Evolutionary conservation across 2,329 filamentous ascomycete species (phyloP), one percentile per base, ranked within the genome.

Genomic region (Chaetomiaceae sp.): DNA sequence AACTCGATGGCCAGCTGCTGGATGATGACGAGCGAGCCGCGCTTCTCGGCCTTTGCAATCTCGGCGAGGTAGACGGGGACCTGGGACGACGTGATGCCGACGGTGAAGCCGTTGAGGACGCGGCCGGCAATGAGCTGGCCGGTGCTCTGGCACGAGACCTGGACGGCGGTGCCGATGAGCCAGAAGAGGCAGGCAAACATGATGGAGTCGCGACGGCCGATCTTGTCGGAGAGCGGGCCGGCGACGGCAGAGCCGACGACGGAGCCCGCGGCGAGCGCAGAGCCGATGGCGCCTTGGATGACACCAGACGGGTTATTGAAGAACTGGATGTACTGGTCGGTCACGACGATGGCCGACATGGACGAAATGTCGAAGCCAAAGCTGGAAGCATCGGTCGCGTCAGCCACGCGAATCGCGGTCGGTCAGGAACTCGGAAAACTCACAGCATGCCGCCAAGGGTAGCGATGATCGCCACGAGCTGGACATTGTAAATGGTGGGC

Each of bases 1-100:
- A 77, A 87, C 59, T 87, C 87, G 56, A 91, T 89, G 23, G 85
- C 84, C 75, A 85, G 86, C 67, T 90, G 87, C 66, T 90, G 86
- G 39, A 82, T 79, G 48, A 85, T 83, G 15, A 91, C 84, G 31
- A 91, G 75, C 39, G 83, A 78, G 15, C 85, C 85, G 57, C 85
- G 78, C 57, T 70, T 75, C 33, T 68, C 62, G 1, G 78, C 76
- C 43, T 80, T 79, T 17, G 84, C 81, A 27, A 88, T 75, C 65
- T 88, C 85, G 20, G 83, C 79, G 20, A 87, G 79, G 64, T 87
- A 88, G 29, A 87, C 83, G 3, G 84, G 83, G 2, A 85, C 83
- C 63, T 86, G 83, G 3, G 83, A 81, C 34, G 81, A 85, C 56
- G 80, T 83, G 64, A 86, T 84, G 61, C 84, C 84, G 50, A 87